Base-by-base conservation (phyloP, 2,329 filamentous ascomycete genomes). In the Diaporthe batatas region DNA sequence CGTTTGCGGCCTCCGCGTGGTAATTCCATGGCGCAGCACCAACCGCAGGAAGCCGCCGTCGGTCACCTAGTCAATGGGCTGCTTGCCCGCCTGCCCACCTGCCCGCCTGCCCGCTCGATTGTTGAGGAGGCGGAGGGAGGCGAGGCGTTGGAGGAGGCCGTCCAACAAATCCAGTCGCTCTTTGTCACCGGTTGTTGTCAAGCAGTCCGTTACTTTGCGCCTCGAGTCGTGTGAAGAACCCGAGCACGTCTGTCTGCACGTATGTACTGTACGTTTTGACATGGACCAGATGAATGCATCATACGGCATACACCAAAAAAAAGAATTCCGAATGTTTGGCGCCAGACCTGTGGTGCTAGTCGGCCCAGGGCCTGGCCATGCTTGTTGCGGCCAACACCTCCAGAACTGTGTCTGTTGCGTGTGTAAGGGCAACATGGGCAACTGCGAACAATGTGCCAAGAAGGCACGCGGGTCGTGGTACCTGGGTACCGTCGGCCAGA, bases 401-500 rank as follows among this genome's bases (percentile, higher is more conserved):
- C 29, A 29, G 29, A 3, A 29, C 2, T 29, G 29, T 29, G 29
- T 29, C 29, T 29, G 29, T 29, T 29, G 29, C 5, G 29, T 29
- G 29, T 21, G 7, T 36, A 47, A 67, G 62, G 47, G 44, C 62
- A 67, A 21, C 32, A 47, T 53, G 62, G 47, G 44, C 62, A 67
- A 21, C 32, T 39, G 32, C 62, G 32, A 67, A 34, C 62, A 53
- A 67, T 67, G 47, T 67, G 44, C 62, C 62, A 67, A 67, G 62
- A 51, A 65, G 44, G 62, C 44, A 64, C 39, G 58, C 25, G 8
- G 58, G 11, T 42, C 44, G 44, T 29, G 23, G 39, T 62, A 62
- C 58, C 58, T 32, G n/a, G 58, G 58, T 64, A 49, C 58, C 25
- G 44, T 21, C 7, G 18, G 18, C 10, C 59, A 65, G 59, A 65